These are phyloP conservation scores for Apiotrichum montevideense DNA, from an alignment of 1,284 basidiomycete genomes.

Conservation along the genomic window DNA sequence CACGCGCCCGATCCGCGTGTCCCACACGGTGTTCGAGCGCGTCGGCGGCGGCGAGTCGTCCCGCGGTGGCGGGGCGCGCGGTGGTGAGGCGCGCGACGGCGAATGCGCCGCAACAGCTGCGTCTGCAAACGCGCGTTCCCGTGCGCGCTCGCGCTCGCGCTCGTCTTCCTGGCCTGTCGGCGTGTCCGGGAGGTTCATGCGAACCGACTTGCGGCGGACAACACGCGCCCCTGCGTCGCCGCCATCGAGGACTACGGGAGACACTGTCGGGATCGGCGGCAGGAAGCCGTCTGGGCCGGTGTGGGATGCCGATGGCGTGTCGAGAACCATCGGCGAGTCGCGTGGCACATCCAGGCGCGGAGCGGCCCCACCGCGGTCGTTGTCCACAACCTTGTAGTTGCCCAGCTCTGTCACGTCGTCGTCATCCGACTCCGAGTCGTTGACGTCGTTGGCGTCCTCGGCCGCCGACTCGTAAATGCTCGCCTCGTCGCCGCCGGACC, in stretches of 20 bases:
- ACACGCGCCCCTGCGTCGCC: conserved; percentile 2
- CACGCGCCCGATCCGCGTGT: conserved; percentile 38
- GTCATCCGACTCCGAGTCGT: conserved; percentile 26
- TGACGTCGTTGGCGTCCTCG: conserved; percentile 23
- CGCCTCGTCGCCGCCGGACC: conserved; percentile 24
- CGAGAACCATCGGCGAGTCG: neutral
- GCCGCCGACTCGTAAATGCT: conserved; percentile 43
- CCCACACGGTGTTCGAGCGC: conserved; percentile 23
- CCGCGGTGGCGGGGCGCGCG: neutral
- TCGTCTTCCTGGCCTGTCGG: neutral
- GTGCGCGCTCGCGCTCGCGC: conserved; percentile 2
- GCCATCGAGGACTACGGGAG: neutral
- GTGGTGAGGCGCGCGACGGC: neutral
- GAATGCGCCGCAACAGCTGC: conserved; percentile 3
- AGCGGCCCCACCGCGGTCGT: conserved; percentile 16
- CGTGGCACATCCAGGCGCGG: neutral
- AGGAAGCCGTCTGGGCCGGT: neutral
- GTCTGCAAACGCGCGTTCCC: conserved; percentile 2
- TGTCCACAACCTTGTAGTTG: conserved; percentile 39
- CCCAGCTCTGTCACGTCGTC: conserved; percentile 21
- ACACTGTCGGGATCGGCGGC: neutral
- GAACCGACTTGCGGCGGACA: conserved; percentile 38
- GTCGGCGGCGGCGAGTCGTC: conserved; percentile 7
- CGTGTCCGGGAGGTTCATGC: conserved; percentile 19
- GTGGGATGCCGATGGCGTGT: neutral